phyloP scores from a whole-genome alignment of 306 rosid species.

The Hippophae rhamnoides region DNA sequence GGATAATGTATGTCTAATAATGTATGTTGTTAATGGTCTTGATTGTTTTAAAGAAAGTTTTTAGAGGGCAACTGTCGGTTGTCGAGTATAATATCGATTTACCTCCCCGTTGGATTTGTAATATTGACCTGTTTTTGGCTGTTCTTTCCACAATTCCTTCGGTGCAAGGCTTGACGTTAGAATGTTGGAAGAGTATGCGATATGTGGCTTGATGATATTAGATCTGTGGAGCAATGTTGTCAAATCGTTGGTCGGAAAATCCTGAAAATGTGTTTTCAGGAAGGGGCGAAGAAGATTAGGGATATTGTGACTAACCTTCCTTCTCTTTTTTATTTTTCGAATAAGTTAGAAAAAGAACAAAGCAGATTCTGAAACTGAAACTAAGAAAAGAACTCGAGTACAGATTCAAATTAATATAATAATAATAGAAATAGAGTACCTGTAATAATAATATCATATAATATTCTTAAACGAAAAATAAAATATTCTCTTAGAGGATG shows the following conservation, averaged over 20 bases:
- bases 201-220: conserved; percentile 8
- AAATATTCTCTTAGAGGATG: too few relatives aligned
- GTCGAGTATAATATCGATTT: conserved; percentile 28
- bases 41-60: conserved; percentile 33
- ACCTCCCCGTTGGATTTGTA: conserved; percentile 37
- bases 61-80: conserved; percentile 19
- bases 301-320: too few relatives aligned
- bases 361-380: too few relatives aligned
- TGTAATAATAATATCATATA: too few relatives aligned
- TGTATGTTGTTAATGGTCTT: conserved; percentile 31
- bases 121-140: conserved; percentile 34
- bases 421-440: too few relatives aligned
- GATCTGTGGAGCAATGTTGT: not conserved
- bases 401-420: too few relatives aligned
- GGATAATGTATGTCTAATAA: conserved; percentile 28
- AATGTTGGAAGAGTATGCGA: conserved; percentile 37
- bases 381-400: too few relatives aligned
- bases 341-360: too few relatives aligned
- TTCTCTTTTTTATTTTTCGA: too few relatives aligned
- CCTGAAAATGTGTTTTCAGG: too few relatives aligned
- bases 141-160: conserved; percentile 42
- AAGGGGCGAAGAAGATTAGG: too few relatives aligned
- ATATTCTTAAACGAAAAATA: too few relatives aligned
- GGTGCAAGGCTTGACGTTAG: conserved; percentile 21
- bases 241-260: not conserved